These are phyloP conservation scores for Nicotiana paniculata DNA, from an alignment of 257 asterid genomes.

Conservation along the genomic window DNA sequence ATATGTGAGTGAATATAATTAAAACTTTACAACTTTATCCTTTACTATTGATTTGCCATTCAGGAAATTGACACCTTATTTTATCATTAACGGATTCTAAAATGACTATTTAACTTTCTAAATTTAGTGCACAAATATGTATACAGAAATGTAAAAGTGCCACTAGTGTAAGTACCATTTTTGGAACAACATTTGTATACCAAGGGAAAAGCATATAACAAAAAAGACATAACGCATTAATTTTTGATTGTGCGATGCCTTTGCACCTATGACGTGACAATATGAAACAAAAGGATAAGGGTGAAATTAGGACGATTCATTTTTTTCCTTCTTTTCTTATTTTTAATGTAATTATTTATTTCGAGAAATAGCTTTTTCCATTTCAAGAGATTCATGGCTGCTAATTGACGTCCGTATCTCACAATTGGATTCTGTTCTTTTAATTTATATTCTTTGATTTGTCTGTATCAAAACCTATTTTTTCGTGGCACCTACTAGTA, in stretches of 20 bases:
- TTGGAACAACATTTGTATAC: conserved; percentile 42
- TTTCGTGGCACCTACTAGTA: no score
- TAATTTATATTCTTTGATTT: neutral
- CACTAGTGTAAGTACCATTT: conserved; percentile 28
- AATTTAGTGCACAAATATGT: conserved; percentile 30
- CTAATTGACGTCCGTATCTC: neutral
- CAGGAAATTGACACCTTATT: conserved; percentile 18
- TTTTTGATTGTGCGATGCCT: conserved; percentile 31
- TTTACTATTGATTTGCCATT: neutral
- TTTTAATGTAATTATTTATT: neutral
- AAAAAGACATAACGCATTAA: neutral
- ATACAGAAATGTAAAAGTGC: conserved; percentile 18
- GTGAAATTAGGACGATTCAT: conserved; percentile 8
- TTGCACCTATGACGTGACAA: conserved; percentile 25
- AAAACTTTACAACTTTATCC: conserved; percentile 1
- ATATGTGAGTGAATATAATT: neutral
- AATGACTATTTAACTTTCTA: conserved; percentile 21
- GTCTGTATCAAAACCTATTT: neutral
- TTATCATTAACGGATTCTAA: conserved; percentile 23
- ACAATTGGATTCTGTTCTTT: neutral
- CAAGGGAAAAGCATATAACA: conserved; percentile 40
- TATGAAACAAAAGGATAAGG: conserved; percentile 23
- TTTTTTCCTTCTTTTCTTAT: neutral
- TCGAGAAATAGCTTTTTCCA: neutral
- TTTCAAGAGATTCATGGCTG: neutral